Evolutionary conservation across 352 stramenopile species (phyloP).

Genomic region (Phytopythium cucurbitacearum): DNA sequence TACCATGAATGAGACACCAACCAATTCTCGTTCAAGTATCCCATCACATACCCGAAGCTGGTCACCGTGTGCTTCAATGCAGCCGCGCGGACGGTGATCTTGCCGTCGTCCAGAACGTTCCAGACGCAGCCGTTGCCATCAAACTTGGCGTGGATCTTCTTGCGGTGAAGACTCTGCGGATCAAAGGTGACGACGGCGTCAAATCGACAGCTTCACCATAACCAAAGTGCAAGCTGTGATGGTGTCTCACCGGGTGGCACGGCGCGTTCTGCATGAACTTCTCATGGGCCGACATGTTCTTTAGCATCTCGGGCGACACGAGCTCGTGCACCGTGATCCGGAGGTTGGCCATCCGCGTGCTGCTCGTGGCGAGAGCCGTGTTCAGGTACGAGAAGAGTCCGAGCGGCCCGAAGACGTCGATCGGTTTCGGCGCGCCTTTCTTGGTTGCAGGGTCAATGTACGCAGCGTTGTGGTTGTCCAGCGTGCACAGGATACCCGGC

Average conservation of each 20-base stretch:
- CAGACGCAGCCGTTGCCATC: slow-evolving; percentile 60
- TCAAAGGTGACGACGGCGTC: background rate
- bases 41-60: slow-evolving; percentile 56
- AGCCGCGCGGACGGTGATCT: slow-evolving; percentile 54
- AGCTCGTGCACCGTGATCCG: slow-evolving; percentile 73
- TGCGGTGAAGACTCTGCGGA: slow-evolving; percentile 36
- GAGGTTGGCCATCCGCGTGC: slow-evolving; percentile 65
- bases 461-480: slow-evolving; percentile 72
- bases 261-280: slow-evolving; percentile 59
- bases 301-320: slow-evolving; percentile 44
- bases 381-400: slow-evolving; percentile 80
- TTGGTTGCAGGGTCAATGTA: slow-evolving; percentile 60
- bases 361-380: slow-evolving; percentile 58
- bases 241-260: slow-evolving; percentile 43
- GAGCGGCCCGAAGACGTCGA: slow-evolving; percentile 75
- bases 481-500: slow-evolving; percentile 74
- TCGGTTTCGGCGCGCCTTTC: slow-evolving; percentile 31
- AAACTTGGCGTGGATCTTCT: slow-evolving; percentile 51
- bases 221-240: background rate
- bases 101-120: slow-evolving; percentile 69
- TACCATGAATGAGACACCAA: background rate
- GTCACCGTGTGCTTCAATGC: slow-evolving; percentile 76
- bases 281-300: slow-evolving; percentile 42
- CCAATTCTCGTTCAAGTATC: background rate
- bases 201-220: background rate